Conservation (phyloP, 1,284 basidiomycete genomes). For the Sporisorium reilianum region DNA sequence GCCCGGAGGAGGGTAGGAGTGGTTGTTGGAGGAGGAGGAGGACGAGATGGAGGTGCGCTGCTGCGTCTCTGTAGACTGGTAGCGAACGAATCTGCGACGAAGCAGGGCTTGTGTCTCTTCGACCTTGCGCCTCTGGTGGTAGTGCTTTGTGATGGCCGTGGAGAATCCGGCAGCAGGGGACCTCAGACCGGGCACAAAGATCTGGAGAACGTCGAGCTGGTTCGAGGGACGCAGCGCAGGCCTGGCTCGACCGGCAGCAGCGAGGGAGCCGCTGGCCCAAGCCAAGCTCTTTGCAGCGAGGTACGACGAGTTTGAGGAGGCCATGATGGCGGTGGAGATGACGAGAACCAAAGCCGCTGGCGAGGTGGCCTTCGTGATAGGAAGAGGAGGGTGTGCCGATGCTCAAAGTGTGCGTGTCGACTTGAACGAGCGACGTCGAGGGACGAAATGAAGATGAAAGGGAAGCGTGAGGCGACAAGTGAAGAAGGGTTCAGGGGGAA, state of each 20-base stretch:
- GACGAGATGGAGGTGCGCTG: constrained; percentile 23
- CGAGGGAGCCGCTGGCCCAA: constrained; percentile 45
- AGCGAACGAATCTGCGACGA: constrained; percentile 27
- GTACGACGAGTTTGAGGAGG: constrained; percentile 34
- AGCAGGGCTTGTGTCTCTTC: constrained; percentile 32
- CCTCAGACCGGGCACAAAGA: constrained; percentile 48
- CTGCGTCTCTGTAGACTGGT: constrained; percentile 47
- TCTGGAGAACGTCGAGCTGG: constrained; percentile 50
- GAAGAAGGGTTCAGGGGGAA: constrained; percentile 26
- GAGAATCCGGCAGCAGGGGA: constrained; percentile 25
- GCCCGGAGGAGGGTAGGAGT: constrained; percentile 31
- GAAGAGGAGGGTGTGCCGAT: too few relatives aligned
- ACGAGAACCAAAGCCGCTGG: not conserved
- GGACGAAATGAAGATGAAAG: not conserved
- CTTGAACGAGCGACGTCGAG: not conserved
- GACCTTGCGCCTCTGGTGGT: constrained; percentile 39
- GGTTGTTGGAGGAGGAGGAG: constrained; percentile 11
- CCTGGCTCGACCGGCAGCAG: constrained; percentile 35
- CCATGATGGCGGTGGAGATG: constrained; percentile 13
- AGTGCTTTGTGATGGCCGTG: constrained; percentile 46
- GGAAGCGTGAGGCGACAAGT: constrained; percentile 3
- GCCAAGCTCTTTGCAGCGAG: constrained; percentile 42
- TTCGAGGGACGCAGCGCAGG: constrained; percentile 24
- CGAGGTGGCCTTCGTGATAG: not conserved
- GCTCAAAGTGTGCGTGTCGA: not conserved